phyloP scores from a whole-genome alignment of 805 yeast species.

The Debaryomyces tyrocola region DNA sequence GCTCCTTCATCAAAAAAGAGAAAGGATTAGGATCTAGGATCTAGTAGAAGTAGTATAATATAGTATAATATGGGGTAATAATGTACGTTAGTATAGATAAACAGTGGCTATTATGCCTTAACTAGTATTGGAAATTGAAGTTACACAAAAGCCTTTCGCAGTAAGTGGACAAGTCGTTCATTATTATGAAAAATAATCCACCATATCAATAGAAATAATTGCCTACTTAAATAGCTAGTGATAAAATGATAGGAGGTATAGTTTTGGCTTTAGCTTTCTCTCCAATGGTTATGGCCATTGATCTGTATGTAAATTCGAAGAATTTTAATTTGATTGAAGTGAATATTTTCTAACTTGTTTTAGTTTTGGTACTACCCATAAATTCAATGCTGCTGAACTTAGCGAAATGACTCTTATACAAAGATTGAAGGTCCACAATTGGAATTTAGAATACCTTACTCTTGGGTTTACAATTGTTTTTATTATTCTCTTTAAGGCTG shows the following conservation, averaged over 20 bases:
- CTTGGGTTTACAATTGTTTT: slow-evolving; percentile 51
- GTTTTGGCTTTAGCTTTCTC: background rate
- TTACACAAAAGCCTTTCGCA: slow-evolving; percentile 1
- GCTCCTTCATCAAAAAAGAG: slow-evolving; percentile 32
- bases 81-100: background rate
- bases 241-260: background rate
- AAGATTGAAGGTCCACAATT: slow-evolving; percentile 63
- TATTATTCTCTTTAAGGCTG: slow-evolving; percentile 53
- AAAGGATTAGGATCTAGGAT: slow-evolving; percentile 9
- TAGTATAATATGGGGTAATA: background rate
- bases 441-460: slow-evolving; percentile 72
- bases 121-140: background rate
- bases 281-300: slow-evolving; percentile 3
- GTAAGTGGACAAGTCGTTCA: background rate
- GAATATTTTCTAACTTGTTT: no score
- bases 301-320: slow-evolving; percentile 4
- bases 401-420: slow-evolving; percentile 55
- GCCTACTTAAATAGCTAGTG: background rate
- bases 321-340: background rate
- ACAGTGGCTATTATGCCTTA: background rate
- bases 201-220: background rate
- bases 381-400: slow-evolving; percentile 52
- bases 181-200: no score
- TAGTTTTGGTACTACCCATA: no score
- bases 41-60: background rate